phyloP scores from a whole-genome alignment of 192 early-diverging fungal genomes.

The Dissophora ornata region DNA sequence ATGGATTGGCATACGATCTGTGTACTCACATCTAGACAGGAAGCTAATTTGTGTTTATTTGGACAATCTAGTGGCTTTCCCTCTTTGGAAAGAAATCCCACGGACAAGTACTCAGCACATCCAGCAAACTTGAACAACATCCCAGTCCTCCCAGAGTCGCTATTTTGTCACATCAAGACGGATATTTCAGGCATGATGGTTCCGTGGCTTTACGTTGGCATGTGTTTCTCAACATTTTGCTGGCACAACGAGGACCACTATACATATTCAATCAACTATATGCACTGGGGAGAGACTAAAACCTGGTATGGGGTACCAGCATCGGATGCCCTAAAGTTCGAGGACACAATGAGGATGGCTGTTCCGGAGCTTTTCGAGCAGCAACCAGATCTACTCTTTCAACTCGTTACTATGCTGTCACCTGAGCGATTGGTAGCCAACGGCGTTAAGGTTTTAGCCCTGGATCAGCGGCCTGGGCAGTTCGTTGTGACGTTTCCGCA shows the following conservation, averaged over 20 bases:
- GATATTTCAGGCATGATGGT: constrained; percentile 97
- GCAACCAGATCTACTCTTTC: constrained; percentile 92
- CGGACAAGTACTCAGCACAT: constrained; percentile 74
- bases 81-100: constrained; percentile 70
- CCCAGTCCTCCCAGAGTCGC: constrained; percentile 80
- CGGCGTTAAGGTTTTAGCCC: constrained; percentile 76
- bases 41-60: background rate
- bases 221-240: constrained; percentile 95
- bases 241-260: constrained; percentile 99
- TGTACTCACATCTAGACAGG: no score
- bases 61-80: constrained; percentile 79
- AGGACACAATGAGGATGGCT: constrained; percentile 80
- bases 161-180: constrained; percentile 89
- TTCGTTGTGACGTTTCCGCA: constrained; percentile 96
- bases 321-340: constrained; percentile 81
- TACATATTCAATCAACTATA: constrained; percentile 98
- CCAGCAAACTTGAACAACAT: constrained; percentile 94
- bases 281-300: constrained; percentile 96
- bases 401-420: constrained; percentile 91
- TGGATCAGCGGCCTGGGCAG: constrained; percentile 94
- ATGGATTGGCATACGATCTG: no score
- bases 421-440: constrained; percentile 78
- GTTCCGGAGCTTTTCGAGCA: constrained; percentile 90
- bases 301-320: constrained; percentile 98
- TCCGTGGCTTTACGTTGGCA: constrained; percentile 97